Conservation (phyloP, 305 asterid species). For the Plantago lanceolata region DNA sequence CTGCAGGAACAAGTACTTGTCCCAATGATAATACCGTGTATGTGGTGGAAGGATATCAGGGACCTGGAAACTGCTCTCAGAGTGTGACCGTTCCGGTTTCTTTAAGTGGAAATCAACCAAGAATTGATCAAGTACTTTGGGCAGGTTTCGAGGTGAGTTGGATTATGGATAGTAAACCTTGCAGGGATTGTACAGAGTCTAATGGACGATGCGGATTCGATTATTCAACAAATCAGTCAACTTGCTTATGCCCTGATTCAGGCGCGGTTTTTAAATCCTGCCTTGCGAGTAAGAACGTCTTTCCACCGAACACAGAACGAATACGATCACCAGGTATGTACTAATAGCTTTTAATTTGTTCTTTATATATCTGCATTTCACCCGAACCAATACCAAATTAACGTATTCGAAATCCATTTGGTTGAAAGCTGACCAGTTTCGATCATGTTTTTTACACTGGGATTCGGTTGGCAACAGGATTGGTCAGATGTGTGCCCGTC, state of each 20-base stretch:
- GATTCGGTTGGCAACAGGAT: too few species aligned
- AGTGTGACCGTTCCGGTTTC: constrained; percentile 51
- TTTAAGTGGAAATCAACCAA: constrained; percentile 24
- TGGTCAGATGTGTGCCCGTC: too few species aligned
- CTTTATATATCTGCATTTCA: too few species aligned
- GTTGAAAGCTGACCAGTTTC: too few species aligned
- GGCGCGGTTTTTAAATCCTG: constrained; percentile 41
- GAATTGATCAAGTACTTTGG: constrained; percentile 33
- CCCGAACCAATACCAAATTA: too few species aligned
- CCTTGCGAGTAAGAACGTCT: not conserved
- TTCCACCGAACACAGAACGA: too few species aligned
- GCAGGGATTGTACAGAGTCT: constrained; percentile 41
- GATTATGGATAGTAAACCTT: constrained; percentile 39
- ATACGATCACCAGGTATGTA: not conserved
- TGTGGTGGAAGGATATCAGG: constrained; percentile 38
- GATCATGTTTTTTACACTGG: too few species aligned
- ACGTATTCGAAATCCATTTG: too few species aligned
- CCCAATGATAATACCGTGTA: constrained; percentile 33
- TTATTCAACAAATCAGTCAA: constrained; percentile 27
- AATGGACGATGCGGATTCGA: constrained; percentile 56
- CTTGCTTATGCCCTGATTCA: constrained; percentile 50
- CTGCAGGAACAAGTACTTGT: constrained; percentile 21
- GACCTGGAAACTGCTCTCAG: constrained; percentile 39
- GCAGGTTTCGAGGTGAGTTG: constrained; percentile 55
- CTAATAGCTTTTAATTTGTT: too few species aligned